phyloP scores from a whole-genome alignment of 345 rosid species.

The Arabidopsis arenosa region DNA sequence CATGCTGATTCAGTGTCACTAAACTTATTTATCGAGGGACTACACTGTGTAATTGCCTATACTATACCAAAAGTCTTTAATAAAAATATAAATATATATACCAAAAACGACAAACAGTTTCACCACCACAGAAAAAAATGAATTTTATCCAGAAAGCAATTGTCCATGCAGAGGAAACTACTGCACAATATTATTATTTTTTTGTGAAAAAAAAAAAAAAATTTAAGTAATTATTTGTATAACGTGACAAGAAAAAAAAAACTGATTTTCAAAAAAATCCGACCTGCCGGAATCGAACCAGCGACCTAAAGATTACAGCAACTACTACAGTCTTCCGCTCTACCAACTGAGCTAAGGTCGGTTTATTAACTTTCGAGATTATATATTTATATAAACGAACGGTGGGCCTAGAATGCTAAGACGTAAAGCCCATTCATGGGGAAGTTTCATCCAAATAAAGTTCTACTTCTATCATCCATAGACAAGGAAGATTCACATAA shows the following conservation, averaged over 20 bases:
- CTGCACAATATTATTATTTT: too few relatives aligned
- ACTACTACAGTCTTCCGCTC: conserved; percentile 91
- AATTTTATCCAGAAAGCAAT: background rate
- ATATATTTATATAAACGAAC: too few relatives aligned
- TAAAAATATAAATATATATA: background rate
- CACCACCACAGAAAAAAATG: background rate
- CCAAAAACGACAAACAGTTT: conserved; percentile 6
- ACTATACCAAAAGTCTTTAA: background rate
- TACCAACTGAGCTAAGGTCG: conserved; percentile 95
- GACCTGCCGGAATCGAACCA: conserved; percentile 50
- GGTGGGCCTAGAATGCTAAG: too few relatives aligned
- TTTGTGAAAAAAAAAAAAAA: background rate
- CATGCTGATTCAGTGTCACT: conserved; percentile 40
- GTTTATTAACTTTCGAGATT: background rate
- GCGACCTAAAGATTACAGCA: conserved; percentile 64
- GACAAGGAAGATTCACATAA: too few relatives aligned
- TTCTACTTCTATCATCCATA: too few relatives aligned
- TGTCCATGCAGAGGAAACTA: too few relatives aligned
- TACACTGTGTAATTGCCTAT: conserved; percentile 4
- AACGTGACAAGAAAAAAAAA: background rate
- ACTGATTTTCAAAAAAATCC: background rate
- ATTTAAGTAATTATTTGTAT: background rate
- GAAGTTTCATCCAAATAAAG: too few relatives aligned
- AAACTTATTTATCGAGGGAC: background rate
- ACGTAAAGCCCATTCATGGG: too few relatives aligned